These are phyloP conservation scores for Lathyrus aphaca DNA, from an alignment of 306 rosid genomes.

Conservation along the genomic window DNA sequence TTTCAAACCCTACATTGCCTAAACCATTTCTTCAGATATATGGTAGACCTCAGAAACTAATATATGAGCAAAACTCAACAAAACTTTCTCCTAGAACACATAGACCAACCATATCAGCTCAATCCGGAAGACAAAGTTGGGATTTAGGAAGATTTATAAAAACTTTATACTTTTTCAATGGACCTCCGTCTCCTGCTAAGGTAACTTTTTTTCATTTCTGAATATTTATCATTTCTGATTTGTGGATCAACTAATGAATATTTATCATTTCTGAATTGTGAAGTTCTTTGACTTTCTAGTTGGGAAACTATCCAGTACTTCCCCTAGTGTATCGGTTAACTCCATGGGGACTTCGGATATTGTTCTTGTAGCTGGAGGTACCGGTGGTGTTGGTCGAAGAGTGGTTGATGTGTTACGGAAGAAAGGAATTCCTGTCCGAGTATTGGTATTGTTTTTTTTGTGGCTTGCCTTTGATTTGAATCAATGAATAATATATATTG, in stretches of 20 bases:
- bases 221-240: conserved; percentile 48
- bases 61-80: conserved; percentile 41
- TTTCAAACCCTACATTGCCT: conserved; percentile 55
- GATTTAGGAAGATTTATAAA: conserved; percentile 79
- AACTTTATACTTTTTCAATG: conserved; percentile 80
- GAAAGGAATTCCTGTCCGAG: conserved; percentile 84
- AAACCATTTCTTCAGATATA: conserved; percentile 75
- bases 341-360: conserved; percentile 73
- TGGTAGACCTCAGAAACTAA: conserved; percentile 46
- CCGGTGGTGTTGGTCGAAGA: conserved; percentile 97
- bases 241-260: conserved; percentile 55
- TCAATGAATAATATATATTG: neutral
- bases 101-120: conserved; percentile 55
- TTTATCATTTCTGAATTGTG: conserved; percentile 54
- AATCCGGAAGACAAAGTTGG: conserved; percentile 70
- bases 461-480: conserved; percentile 23
- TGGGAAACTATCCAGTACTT: conserved; percentile 63
- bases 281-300: conserved; percentile 82
- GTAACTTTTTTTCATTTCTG: conserved; percentile 55
- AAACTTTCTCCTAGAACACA: conserved; percentile 44
- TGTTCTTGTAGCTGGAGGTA: conserved; percentile 91
- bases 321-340: conserved; percentile 57
- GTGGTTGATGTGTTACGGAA: conserved; percentile 72
- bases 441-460: conserved; percentile 60
- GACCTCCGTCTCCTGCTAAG: conserved; percentile 86